Conservation (phyloP, 306 rosid species). For the Chamaecrista fasciculata region DNA sequence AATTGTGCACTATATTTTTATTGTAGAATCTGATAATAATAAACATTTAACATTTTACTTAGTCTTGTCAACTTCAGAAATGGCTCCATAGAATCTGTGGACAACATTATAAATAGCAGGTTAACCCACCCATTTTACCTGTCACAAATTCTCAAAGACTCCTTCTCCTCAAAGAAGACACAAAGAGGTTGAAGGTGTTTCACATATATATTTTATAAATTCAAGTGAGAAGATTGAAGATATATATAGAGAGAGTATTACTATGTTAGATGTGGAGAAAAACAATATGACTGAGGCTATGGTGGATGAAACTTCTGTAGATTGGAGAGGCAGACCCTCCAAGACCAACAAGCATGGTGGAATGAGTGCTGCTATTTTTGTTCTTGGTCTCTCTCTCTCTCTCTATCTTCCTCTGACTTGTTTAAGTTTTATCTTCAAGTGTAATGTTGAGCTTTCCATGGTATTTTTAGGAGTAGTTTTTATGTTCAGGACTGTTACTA, state of each 20-base stretch:
- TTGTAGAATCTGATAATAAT: too few relatives aligned
- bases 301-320: constrained; percentile 37
- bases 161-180: not conserved
- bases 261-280: constrained; percentile 10
- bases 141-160: constrained; percentile 19
- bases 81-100: not conserved
- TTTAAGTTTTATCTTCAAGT: too few relatives aligned
- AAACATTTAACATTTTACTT: not conserved
- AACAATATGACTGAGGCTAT: constrained; percentile 10
- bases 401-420: not conserved
- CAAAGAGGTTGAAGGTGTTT: not conserved
- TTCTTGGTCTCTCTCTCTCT: constrained; percentile 50
- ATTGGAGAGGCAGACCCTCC: constrained; percentile 64
- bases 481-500: too few relatives aligned
- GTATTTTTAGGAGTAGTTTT: too few relatives aligned
- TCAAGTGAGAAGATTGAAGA: not conserved
- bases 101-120: constrained; percentile 24
- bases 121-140: constrained; percentile 12
- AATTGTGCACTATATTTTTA: too few relatives aligned
- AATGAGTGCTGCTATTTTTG: constrained; percentile 61
- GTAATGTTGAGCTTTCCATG: too few relatives aligned
- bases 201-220: too few relatives aligned
- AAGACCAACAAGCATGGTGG: constrained; percentile 53
- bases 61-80: not conserved
- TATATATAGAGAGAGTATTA: not conserved